Percentiles rank a stretch among this genome's conserved stretches.
Conservation (phyloP, 257 asterid genomes). For the Sherardia arvensis region DNA sequence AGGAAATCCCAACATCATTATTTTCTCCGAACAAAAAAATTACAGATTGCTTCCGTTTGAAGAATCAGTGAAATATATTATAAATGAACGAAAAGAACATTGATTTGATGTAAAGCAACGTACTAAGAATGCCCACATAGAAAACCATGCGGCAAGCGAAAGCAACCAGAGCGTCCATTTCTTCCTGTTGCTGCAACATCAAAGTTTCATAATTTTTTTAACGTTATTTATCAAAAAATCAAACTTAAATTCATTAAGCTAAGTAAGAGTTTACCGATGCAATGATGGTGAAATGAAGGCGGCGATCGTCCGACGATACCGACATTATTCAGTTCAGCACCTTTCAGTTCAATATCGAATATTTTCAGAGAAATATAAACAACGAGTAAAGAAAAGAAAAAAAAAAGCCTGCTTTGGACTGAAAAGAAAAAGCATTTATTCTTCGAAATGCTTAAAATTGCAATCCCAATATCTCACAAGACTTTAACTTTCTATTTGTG, state of each 20-base stretch:
- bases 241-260: too few species aligned
- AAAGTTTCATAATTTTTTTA: neutral
- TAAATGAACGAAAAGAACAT: neutral
- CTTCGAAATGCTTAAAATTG: neutral
- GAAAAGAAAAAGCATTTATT: slow-evolving; percentile 5
- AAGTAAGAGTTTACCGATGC: neutral
- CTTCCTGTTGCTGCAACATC: neutral
- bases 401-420: neutral
- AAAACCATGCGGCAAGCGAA: slow-evolving; percentile 6
- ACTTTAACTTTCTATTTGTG: neutral
- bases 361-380: too few species aligned
- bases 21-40: neutral
- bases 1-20: neutral
- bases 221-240: too few species aligned
- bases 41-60: neutral
- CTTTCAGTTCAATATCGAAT: too few species aligned
- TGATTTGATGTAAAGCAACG: slow-evolving; percentile 6
- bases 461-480: neutral
- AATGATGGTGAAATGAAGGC: neutral
- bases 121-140: slow-evolving; percentile 21
- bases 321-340: too few species aligned
- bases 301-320: neutral
- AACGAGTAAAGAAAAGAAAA: neutral
- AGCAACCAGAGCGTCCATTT: slow-evolving; percentile 12
- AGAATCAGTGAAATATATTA: neutral